Conservation (phyloP, 306 rosid genomes). For the Dicorynia guianensis region DNA sequence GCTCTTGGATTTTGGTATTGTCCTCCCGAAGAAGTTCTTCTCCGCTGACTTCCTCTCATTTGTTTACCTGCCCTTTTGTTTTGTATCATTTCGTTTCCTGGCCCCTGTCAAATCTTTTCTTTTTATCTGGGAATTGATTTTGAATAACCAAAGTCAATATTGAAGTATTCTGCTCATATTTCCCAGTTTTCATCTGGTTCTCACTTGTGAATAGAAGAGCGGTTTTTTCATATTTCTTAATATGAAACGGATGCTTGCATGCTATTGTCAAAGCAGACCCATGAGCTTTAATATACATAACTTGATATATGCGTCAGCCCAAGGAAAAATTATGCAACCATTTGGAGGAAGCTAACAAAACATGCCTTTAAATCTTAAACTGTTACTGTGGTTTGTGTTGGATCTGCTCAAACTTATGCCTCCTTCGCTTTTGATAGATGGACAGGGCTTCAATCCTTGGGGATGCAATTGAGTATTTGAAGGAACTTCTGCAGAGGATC, state of each 20-base stretch:
- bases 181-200: neutral
- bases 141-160: neutral
- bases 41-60: neutral
- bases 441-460: conserved; percentile 83
- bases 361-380: conserved; percentile 6
- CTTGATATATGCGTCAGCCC: neutral
- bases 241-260: neutral
- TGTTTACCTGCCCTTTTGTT: neutral
- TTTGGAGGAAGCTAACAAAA: neutral
- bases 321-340: neutral
- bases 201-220: neutral
- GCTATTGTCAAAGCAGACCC: neutral
- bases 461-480: conserved; percentile 75
- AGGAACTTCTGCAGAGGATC: conserved; percentile 74
- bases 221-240: neutral
- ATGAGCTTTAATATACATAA: no score
- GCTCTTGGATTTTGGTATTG: neutral
- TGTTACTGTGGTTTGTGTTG: neutral
- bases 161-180: neutral
- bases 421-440: conserved; percentile 50
- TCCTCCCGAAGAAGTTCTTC: neutral
- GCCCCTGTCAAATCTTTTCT: neutral
- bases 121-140: neutral
- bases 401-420: neutral
- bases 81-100: neutral